These are phyloP conservation scores for Arthroderma uncinatum DNA, from an alignment of 2,329 filamentous ascomycete genomes.

Conservation along the genomic window DNA sequence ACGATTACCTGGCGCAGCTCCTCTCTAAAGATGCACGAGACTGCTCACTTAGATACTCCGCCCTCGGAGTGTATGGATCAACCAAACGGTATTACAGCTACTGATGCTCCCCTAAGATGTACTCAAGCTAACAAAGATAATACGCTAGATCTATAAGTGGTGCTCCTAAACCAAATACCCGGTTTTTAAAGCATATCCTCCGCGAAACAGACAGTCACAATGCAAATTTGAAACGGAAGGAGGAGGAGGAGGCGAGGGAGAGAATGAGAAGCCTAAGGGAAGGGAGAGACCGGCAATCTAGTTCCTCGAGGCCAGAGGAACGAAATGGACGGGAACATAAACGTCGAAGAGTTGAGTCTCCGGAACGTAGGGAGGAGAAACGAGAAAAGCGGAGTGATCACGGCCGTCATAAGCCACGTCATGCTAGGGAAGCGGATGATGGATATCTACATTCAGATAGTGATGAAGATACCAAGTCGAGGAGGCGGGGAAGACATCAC, in stretches of 20 bases:
- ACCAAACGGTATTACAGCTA: slow-evolving; percentile 18
- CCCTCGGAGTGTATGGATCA: slow-evolving; percentile 61
- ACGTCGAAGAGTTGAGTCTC: slow-evolving; percentile 8
- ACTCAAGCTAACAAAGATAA: not conserved
- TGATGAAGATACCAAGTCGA: not conserved
- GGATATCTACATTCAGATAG: not conserved
- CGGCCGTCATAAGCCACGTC: not conserved
- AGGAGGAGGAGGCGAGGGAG: slow-evolving; percentile 64
- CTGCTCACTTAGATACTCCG: slow-evolving; percentile 61
- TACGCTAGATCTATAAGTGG: slow-evolving; percentile 49
- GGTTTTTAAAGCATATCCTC: slow-evolving; percentile 79
- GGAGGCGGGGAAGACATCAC: not conserved
- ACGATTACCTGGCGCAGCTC: slow-evolving; percentile 71
- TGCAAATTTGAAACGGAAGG: slow-evolving; percentile 69
- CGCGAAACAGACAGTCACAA: slow-evolving; percentile 84
- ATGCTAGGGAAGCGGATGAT: not conserved
- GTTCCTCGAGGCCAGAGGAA: slow-evolving; percentile 22
- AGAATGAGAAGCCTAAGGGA: slow-evolving; percentile 51
- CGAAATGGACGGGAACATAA: not conserved
- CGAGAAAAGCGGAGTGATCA: not conserved
- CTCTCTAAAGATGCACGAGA: slow-evolving; percentile 68
- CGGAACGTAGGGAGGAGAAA: slow-evolving; percentile 10
- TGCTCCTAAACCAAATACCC: slow-evolving; percentile 77
- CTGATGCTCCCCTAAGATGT: not conserved
- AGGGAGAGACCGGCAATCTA: slow-evolving; percentile 34